Evolutionary conservation across 345 rosid species (phyloP), one percentile per base, ranked within the genome.

Genomic region (Ceriops decandra): DNA sequence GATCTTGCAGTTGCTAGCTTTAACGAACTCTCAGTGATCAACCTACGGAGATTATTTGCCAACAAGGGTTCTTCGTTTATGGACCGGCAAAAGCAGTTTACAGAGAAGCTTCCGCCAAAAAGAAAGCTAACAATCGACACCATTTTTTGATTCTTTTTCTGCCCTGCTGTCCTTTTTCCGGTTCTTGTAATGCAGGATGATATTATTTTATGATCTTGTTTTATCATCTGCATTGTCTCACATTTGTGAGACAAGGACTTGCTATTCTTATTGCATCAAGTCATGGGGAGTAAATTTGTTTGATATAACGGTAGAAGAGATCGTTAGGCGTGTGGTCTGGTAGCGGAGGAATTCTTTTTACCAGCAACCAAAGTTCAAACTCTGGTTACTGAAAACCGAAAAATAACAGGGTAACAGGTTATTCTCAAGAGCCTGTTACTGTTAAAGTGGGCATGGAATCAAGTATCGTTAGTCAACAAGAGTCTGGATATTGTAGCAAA

Each of bases 11-110:
- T 91, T 10, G 89, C 85, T 1, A 83, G 84, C 82, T 87, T 86
- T 72, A 88, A 85, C 49, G 97, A 91, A 74, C 92, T 93, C 54
- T 93, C 97, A 0, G 97, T 93, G 79, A 93, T 93, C 62, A 91
- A 93, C 77, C 91, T 93, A 3, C 75, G 95, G 60, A 88, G 99
- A 76, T 82, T 93, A 71, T 93, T 84, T 63, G 97, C 96, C 0
- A 87, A 91, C 84, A 93, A 83, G 83, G 97, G 95, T 24, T 91
- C 90, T 5, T 76, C 86, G 21, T 93, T 93, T 81, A 93, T 93
- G 99, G 97, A 91, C 67, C 73, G 74, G 51, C 91, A 93, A 79
- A 89, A 89, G 80, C 96, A 93, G 79, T 82, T 85, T 49, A 77
- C 83, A 16, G 92, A 89, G 76, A 87, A 88, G 42, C 77, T 85